These are phyloP conservation scores for Poronia punctata DNA, from an alignment of 495 filamentous ascomycete genomes.

Conservation along the genomic window DNA sequence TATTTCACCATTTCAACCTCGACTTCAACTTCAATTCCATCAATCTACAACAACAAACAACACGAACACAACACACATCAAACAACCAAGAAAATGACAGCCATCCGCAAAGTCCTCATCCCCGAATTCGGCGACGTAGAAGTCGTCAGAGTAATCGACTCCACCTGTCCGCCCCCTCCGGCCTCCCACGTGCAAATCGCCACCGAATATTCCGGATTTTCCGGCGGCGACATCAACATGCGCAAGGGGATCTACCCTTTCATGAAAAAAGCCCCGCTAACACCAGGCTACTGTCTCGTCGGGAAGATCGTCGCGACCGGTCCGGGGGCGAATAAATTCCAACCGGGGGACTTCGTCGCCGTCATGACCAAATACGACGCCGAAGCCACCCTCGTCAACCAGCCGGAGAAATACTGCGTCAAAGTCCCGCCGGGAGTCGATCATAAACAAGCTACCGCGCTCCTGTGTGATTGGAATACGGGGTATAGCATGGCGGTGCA, in stretches of 20 bases:
- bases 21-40: too few species aligned
- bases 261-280: constrained; percentile 32
- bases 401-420: constrained; percentile 33
- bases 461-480: constrained; percentile 35
- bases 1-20: too few species aligned
- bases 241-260: constrained; percentile 34
- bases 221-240: constrained; percentile 38
- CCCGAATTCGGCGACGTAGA: constrained; percentile 27
- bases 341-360: constrained; percentile 28
- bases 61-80: too few species aligned
- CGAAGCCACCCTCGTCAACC: constrained; percentile 31
- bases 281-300: constrained; percentile 35
- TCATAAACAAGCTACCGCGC: constrained; percentile 22
- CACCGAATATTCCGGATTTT: constrained; percentile 35
- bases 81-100: too few species aligned
- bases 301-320: constrained; percentile 29
- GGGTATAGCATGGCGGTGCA: constrained; percentile 36
- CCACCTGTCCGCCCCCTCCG: constrained; percentile 21
- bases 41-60: too few species aligned
- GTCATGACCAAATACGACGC: constrained; percentile 35
- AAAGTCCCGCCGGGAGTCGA: constrained; percentile 29
- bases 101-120: constrained; percentile 40
- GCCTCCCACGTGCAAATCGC: constrained; percentile 33
- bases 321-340: constrained; percentile 17
- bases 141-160: constrained; percentile 24